phyloP scores from a whole-genome alignment of 2,329 filamentous ascomycete species.

The Fulvia fulva region DNA sequence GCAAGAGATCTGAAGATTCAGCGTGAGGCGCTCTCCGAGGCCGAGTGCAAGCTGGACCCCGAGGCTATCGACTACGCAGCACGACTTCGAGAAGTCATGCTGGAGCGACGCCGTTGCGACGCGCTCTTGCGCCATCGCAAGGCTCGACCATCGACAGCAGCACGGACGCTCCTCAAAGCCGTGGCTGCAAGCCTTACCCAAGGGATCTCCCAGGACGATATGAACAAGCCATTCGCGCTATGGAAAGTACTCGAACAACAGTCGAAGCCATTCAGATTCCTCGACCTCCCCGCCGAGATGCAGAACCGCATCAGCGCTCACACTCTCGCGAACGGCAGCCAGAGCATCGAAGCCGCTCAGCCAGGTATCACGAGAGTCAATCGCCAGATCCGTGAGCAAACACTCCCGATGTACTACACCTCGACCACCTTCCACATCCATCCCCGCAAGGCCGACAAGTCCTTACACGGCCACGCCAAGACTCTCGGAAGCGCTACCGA shows the following conservation, averaged over 20 bases:
- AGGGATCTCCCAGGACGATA: neutral
- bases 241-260: neutral
- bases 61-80: neutral
- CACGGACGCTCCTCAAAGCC: neutral
- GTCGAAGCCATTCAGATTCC: neutral
- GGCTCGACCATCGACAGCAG: neutral
- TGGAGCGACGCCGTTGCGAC: neutral
- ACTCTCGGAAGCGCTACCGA: neutral
- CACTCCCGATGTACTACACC: neutral
- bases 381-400: neutral
- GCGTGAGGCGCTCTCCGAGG: neutral
- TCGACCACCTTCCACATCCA: neutral
- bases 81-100: neutral
- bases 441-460: neutral
- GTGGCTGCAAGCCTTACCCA: neutral
- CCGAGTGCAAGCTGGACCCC: neutral
- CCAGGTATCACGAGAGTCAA: neutral
- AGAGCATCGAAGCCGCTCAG: neutral
- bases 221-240: neutral
- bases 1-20: neutral
- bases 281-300: neutral
- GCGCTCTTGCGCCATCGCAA: neutral
- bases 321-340: neutral
- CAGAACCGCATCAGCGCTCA: neutral
- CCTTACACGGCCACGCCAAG: neutral